These are phyloP conservation scores for Plasmopara viticola DNA, from an alignment of 352 stramenopile species.

Conservation along the genomic window DNA sequence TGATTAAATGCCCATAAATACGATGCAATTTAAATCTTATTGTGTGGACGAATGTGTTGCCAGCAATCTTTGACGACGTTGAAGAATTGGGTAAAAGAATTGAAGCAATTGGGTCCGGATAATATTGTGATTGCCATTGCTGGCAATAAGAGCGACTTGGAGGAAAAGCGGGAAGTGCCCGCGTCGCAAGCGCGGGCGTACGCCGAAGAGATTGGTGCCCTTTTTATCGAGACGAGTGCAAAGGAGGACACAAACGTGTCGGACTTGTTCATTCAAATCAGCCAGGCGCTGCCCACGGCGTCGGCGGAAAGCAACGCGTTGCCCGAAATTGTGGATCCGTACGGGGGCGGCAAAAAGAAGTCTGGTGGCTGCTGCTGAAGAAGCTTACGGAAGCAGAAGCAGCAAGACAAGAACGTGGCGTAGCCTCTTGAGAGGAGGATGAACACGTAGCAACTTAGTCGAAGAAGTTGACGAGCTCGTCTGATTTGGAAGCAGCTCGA, in stretches of 20 bases:
- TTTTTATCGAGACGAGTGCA: slow-evolving; percentile 93
- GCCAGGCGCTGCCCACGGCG: slow-evolving; percentile 65
- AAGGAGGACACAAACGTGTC: slow-evolving; percentile 93
- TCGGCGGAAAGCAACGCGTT: slow-evolving; percentile 74
- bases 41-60: not conserved
- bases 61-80: slow-evolving; percentile 89
- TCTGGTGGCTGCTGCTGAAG: slow-evolving; percentile 67
- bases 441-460: slow-evolving; percentile 9
- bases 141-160: slow-evolving; percentile 92
- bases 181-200: slow-evolving; percentile 82
- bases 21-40: not conserved
- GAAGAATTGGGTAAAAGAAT: slow-evolving; percentile 94
- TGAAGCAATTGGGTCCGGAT: slow-evolving; percentile 88
- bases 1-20: slow-evolving; percentile 4
- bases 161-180: slow-evolving; percentile 86
- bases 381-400: not conserved
- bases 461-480: slow-evolving; percentile 4
- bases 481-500: slow-evolving; percentile 18
- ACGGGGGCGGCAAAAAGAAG: slow-evolving; percentile 81
- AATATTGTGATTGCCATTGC: slow-evolving; percentile 95
- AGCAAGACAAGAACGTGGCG: slow-evolving; percentile 8
- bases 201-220: slow-evolving; percentile 88
- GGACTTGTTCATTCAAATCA: slow-evolving; percentile 91
- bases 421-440: slow-evolving; percentile 5
- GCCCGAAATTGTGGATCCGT: slow-evolving; percentile 81